These are phyloP conservation scores for Talaromyces borbonicus DNA, from an alignment of 495 filamentous ascomycete species.

Conservation along the genomic window DNA sequence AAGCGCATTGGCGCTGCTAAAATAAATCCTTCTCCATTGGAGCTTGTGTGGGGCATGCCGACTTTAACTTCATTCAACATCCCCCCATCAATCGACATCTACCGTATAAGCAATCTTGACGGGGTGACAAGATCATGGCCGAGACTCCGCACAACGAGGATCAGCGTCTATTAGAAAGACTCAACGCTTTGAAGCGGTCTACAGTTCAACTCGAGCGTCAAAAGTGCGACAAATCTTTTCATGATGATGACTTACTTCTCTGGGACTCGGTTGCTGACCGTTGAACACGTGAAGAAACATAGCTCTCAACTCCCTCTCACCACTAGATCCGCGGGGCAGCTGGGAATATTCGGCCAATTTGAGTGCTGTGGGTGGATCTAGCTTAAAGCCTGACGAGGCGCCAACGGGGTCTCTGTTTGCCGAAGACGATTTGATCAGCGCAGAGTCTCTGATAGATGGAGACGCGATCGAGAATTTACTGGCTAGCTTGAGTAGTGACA, in stretches of 20 bases:
- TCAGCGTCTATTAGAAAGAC: constrained; percentile 4
- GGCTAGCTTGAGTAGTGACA: neutral
- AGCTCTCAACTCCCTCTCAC: neutral
- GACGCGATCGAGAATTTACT: constrained; percentile 9
- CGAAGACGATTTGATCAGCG: constrained; percentile 1
- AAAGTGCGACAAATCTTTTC: neutral
- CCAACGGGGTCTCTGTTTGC: neutral
- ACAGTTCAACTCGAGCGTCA: constrained; percentile 6
- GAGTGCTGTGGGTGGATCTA: neutral
- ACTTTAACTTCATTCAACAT: neutral
- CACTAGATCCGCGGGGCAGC: neutral
- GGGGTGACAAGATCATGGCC: neutral
- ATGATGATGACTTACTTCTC: neutral
- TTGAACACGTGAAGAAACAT: neutral
- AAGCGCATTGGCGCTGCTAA: constrained; percentile 61
- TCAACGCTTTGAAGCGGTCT: constrained; percentile 9
- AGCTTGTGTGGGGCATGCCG: constrained; percentile 10
- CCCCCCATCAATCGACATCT: neutral
- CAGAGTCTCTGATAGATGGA: constrained; percentile 4
- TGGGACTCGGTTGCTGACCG: neutral
- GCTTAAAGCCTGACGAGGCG: neutral
- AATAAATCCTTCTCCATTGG: constrained; percentile 26
- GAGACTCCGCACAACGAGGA: constrained; percentile 1
- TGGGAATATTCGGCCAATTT: neutral
- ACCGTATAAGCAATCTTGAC: neutral